Percentiles rank a stretch among this genome's conserved stretches.
Conservation (phyloP, 179 eudicot species). For the Drosera spatulata region DNA sequence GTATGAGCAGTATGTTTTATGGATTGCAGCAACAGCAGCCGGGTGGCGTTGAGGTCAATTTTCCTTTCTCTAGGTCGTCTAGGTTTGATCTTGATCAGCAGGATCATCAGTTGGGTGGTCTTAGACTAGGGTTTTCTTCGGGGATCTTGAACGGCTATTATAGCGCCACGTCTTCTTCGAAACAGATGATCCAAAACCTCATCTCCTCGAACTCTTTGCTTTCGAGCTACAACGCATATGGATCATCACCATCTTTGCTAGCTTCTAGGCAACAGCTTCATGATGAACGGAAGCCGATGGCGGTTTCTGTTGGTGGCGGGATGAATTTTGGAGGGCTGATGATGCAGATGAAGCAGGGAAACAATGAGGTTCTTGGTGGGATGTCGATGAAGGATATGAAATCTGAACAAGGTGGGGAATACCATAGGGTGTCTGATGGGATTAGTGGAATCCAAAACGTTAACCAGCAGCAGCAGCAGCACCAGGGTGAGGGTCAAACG, state of each 20-base stretch:
- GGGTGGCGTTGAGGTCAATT: background rate
- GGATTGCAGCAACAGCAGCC: background rate
- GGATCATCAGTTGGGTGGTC: constrained; percentile 5
- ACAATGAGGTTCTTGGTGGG: background rate
- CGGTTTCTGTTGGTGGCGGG: no score
- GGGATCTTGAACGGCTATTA: constrained; percentile 2
- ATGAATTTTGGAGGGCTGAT: no score
- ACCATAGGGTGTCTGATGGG: background rate
- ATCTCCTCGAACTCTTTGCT: no score
- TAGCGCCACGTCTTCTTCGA: no score
- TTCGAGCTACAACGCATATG: no score
- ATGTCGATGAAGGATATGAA: background rate
- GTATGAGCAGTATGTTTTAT: background rate
- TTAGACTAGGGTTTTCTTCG: constrained; percentile 23
- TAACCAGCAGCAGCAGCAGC: background rate
- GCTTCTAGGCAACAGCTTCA: background rate
- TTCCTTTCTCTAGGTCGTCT: constrained; percentile 8
- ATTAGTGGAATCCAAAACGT: constrained; percentile 4
- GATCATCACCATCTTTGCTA: no score
- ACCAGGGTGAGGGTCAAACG: no score
- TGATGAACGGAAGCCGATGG: background rate
- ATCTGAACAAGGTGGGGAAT: background rate
- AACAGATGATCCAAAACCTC: no score
- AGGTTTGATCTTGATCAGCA: constrained; percentile 6
- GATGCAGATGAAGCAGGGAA: no score